Evolutionary conservation across 2,329 filamentous ascomycete species (phyloP).

Genomic region (Pseudopyricularia javanii): DNA sequence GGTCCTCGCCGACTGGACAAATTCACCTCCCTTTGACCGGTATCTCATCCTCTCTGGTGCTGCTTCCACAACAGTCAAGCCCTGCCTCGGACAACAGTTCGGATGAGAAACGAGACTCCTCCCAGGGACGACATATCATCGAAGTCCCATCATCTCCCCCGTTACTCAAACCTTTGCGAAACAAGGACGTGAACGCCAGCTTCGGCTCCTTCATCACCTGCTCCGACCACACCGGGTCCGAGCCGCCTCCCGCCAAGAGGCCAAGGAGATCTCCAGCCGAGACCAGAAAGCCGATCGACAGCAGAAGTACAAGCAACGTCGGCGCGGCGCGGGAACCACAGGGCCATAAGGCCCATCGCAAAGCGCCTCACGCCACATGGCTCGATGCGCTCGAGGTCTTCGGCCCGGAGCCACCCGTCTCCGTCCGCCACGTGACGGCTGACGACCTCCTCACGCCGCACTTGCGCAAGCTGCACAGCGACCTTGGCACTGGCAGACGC

Average conservation of each 20-base stretch:
- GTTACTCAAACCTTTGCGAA: neutral
- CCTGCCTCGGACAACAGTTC: neutral
- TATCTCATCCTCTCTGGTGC: neutral
- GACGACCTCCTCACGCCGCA: slow-evolving; percentile 42
- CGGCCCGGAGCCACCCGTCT: slow-evolving; percentile 39
- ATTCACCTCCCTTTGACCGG: neutral
- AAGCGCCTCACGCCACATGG: slow-evolving; percentile 1
- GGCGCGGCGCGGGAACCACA: neutral
- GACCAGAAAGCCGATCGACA: neutral
- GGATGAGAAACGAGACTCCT: neutral
- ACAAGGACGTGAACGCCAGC: neutral
- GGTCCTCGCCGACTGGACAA: neutral
- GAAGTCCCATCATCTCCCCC: neutral
- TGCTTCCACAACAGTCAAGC: neutral
- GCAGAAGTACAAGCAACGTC: neutral
- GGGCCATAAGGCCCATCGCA: neutral
- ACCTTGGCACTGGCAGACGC: slow-evolving; percentile 36
- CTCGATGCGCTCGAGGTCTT: slow-evolving; percentile 33
- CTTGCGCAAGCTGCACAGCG: slow-evolving; percentile 37
- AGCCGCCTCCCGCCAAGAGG: neutral
- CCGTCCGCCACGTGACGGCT: slow-evolving; percentile 26
- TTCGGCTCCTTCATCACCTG: neutral
- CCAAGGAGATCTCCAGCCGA: slow-evolving; percentile 1
- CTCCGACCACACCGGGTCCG: neutral
- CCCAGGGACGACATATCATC: neutral